Conservation (phyloP, 192 early-diverging fungal genomes). For the Oehlia diaphana region DNA sequence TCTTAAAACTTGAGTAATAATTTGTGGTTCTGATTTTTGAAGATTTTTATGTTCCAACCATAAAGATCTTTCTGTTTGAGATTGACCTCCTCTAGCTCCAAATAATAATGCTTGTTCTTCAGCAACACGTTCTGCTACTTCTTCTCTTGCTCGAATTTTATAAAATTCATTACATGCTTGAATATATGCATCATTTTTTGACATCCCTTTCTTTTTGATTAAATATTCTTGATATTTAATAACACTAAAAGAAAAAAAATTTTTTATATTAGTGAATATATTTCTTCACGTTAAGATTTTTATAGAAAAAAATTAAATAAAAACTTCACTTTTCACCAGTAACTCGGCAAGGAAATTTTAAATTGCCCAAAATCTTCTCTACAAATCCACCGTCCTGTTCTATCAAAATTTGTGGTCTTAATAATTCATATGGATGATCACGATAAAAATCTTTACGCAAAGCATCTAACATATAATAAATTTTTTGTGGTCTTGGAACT, state of each 20-base stretch:
- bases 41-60: constrained; percentile 9
- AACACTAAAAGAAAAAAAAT: constrained; percentile 55
- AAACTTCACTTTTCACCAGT: constrained; percentile 82
- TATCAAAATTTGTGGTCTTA: constrained; percentile 67
- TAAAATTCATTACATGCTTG: constrained; percentile 82
- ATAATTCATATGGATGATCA: constrained; percentile 91
- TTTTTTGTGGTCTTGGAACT: constrained; percentile 63
- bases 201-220: constrained; percentile 60
- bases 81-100: constrained; percentile 20
- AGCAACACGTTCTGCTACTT: constrained; percentile 66
- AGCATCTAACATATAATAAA: constrained; percentile 88
- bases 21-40: not conserved
- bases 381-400: constrained; percentile 59
- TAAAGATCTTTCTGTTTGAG: constrained; percentile 14
- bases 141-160: constrained; percentile 72
- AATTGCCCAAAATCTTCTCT: constrained; percentile 47
- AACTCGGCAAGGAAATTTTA: constrained; percentile 53
- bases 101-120: constrained; percentile 55
- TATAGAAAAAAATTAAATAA: not conserved
- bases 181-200: constrained; percentile 78
- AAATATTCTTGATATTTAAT: constrained; percentile 83
- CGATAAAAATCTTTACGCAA: constrained; percentile 85
- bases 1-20: not conserved
- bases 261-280: not conserved
- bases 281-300: too few relatives aligned